These are phyloP conservation scores for Pseudopediastrum boryanum DNA, from an alignment of 139 green algal species.

Conservation along the genomic window DNA sequence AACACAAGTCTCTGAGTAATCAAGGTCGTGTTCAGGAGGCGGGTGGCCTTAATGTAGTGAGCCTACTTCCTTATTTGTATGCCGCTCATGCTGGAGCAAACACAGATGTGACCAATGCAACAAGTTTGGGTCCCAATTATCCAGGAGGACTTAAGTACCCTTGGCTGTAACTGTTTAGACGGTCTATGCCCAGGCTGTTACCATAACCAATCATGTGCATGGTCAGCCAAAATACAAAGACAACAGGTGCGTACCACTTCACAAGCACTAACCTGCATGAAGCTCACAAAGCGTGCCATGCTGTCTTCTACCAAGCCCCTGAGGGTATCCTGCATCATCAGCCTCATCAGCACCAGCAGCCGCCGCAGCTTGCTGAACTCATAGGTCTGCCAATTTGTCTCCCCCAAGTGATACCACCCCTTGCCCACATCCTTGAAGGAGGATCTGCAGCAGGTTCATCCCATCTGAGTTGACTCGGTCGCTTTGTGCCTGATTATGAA, in stretches of 20 bases:
- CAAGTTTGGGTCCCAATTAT: no score
- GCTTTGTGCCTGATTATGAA: no score
- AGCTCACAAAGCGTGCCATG: conserved; percentile 56
- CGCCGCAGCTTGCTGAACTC: conserved; percentile 70
- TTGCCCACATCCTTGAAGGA: conserved; percentile 73
- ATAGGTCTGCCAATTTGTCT: conserved; percentile 80
- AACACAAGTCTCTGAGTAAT: no score
- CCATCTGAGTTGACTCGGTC: no score
- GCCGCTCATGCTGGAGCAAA: no score
- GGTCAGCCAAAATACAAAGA: neutral
- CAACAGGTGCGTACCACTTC: neutral
- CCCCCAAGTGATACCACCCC: conserved; percentile 86
- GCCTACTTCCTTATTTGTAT: no score
- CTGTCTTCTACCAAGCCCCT: conserved; percentile 67
- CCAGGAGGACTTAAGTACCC: no score
- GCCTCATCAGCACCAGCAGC: conserved; percentile 53
- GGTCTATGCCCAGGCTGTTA: neutral
- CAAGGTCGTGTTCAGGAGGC: no score
- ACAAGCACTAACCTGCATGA: conserved; percentile 47
- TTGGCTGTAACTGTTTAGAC: no score
- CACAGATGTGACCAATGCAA: no score
- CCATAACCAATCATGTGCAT: conserved; percentile 21
- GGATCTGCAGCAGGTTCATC: no score
- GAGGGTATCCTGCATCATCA: conserved; percentile 85
- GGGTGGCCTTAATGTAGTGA: no score